Evolutionary conservation across 2,329 filamentous ascomycete genomes (phyloP).

Genomic region (Trichoderma guizhouense): DNA sequence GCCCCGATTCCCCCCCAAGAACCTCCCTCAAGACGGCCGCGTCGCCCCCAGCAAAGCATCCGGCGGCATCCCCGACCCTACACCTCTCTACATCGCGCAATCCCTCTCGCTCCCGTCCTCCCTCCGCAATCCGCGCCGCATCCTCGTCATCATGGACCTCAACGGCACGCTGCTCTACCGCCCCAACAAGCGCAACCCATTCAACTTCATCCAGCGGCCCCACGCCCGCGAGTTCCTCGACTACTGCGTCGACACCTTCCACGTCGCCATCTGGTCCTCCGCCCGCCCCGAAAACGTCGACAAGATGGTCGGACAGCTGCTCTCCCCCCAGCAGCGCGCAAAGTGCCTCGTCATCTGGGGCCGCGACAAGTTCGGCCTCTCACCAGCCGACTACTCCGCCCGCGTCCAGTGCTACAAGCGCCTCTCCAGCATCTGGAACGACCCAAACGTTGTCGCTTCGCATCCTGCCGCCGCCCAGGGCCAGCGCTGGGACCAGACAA

Average conservation of each 20-base stretch:
- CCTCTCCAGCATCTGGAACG: slow-evolving; percentile 67
- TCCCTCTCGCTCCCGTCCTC: slow-evolving; percentile 43
- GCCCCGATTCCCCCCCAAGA: not conserved
- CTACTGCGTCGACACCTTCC: slow-evolving; percentile 71
- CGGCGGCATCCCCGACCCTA: slow-evolving; percentile 60
- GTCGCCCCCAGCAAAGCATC: slow-evolving; percentile 39
- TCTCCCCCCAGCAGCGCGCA: slow-evolving; percentile 51
- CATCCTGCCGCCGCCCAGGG: slow-evolving; percentile 43
- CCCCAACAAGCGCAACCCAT: slow-evolving; percentile 46
- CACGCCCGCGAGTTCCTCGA: slow-evolving; percentile 65
- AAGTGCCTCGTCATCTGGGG: slow-evolving; percentile 71
- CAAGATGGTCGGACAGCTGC: slow-evolving; percentile 62
- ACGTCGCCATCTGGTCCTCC: slow-evolving; percentile 88
- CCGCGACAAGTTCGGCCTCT: slow-evolving; percentile 71
- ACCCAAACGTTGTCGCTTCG: slow-evolving; percentile 40
- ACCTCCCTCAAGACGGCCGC: slow-evolving; percentile 10
- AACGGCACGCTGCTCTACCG: slow-evolving; percentile 87
- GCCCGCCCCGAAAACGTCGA: slow-evolving; percentile 70
- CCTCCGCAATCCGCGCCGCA: slow-evolving; percentile 50
- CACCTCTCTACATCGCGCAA: slow-evolving; percentile 56
- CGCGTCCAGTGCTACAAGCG: slow-evolving; percentile 90
- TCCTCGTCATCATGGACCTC: slow-evolving; percentile 85
- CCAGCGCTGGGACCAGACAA: slow-evolving; percentile 69
- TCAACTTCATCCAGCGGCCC: slow-evolving; percentile 63
- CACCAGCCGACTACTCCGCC: slow-evolving; percentile 57